Conservation (phyloP, 148 eudicot species). For the Nepenthes gracilis region DNA sequence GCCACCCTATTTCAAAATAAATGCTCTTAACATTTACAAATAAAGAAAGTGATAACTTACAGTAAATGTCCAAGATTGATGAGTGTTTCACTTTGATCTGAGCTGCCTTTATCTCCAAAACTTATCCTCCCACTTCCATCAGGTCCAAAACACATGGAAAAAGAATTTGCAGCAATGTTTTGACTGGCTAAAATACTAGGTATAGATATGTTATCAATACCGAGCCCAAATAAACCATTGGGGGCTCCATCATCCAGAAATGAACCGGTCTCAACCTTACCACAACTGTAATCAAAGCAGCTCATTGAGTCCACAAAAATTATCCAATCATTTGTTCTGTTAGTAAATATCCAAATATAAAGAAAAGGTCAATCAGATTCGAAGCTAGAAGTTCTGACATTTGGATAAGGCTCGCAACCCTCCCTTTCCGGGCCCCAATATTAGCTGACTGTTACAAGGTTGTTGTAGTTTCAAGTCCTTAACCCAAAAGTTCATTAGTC, state of each 20-base stretch:
- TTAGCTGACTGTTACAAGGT: neutral
- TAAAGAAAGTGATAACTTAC: constrained; percentile 28
- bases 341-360: neutral
- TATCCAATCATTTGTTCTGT: neutral
- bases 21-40: neutral
- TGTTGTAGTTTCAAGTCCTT: too few species aligned
- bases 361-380: neutral
- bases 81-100: constrained; percentile 63
- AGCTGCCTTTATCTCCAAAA: constrained; percentile 79
- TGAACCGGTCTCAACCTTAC: constrained; percentile 66
- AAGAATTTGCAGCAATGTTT: constrained; percentile 62
- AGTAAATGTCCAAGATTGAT: constrained; percentile 25
- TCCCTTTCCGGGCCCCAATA: neutral
- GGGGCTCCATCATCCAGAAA: constrained; percentile 82
- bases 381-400: neutral
- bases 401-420: neutral
- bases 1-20: too few species aligned
- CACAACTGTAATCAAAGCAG: constrained; percentile 53
- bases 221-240: constrained; percentile 89
- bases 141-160: constrained; percentile 83
- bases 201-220: constrained; percentile 58
- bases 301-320: neutral
- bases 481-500: too few species aligned
- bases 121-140: constrained; percentile 62
- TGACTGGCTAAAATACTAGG: constrained; percentile 66